Evolutionary conservation across 2,329 filamentous ascomycete genomes (phyloP).

Genomic region (Akanthomyces muscarius): DNA sequence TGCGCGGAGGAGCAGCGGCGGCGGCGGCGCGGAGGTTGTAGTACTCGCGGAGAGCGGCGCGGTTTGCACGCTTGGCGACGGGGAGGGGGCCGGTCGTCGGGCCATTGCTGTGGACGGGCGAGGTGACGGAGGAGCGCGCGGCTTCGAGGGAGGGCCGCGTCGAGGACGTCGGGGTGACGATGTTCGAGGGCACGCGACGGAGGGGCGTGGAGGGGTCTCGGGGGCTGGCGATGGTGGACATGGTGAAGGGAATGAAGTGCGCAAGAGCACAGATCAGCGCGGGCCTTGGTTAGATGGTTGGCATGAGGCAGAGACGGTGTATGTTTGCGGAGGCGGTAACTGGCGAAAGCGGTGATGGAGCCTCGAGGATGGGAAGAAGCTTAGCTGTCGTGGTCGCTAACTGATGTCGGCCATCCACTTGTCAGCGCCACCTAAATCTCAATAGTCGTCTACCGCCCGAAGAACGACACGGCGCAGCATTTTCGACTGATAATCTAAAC

Average conservation of each 20-base stretch:
- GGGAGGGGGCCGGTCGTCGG: conserved; percentile 19
- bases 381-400: too few relatives aligned
- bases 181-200: conserved; percentile 53
- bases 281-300: background rate
- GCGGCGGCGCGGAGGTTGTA: conserved; percentile 64
- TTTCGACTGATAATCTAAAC: too few relatives aligned
- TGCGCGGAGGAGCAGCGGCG: conserved; percentile 30
- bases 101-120: conserved; percentile 35
- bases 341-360: too few relatives aligned
- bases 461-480: too few relatives aligned
- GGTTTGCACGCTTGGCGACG: conserved; percentile 59
- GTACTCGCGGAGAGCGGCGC: conserved; percentile 86
- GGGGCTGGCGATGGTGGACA: conserved; percentile 64
- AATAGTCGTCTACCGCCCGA: too few relatives aligned
- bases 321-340: too few relatives aligned
- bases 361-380: too few relatives aligned
- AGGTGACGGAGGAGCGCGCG: conserved; percentile 56
- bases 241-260: conserved; percentile 27
- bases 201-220: conserved; percentile 55
- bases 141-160: conserved; percentile 69
- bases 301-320: background rate
- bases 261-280: background rate
- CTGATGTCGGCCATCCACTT: too few relatives aligned
- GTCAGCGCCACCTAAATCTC: too few relatives aligned
- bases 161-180: conserved; percentile 56